These are phyloP conservation scores for Lophiostoma macrostomum DNA, from an alignment of 495 filamentous ascomycete genomes.

Conservation along the genomic window DNA sequence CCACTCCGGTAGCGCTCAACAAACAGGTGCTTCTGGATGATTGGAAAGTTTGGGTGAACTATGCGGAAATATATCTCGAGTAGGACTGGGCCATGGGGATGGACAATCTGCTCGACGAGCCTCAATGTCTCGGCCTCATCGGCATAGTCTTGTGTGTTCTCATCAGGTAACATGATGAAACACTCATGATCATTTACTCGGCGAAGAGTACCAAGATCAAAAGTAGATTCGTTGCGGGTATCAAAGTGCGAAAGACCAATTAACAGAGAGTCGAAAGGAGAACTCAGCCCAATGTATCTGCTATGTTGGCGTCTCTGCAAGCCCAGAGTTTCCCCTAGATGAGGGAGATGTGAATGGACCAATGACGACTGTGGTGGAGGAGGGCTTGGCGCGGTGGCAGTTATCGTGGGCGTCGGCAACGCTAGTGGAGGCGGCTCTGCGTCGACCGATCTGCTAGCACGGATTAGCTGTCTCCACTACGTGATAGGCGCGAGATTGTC, in stretches of 20 bases:
- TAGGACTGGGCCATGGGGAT: constrained; percentile 74
- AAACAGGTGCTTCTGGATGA: constrained; percentile 83
- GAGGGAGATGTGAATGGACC: constrained; percentile 19
- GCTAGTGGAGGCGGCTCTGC: constrained; percentile 37
- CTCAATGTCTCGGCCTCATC: constrained; percentile 66
- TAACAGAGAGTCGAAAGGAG: constrained; percentile 69
- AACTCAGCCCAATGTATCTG: constrained; percentile 48
- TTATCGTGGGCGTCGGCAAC: constrained; percentile 36
- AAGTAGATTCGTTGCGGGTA: constrained; percentile 65
- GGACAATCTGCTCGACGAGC: constrained; percentile 77
- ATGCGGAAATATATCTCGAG: constrained; percentile 85
- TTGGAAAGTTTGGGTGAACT: constrained; percentile 87
- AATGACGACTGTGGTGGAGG: constrained; percentile 21
- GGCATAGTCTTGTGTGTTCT: constrained; percentile 57
- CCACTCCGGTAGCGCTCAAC: constrained; percentile 77
- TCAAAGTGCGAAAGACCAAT: constrained; percentile 71
- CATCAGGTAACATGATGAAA: constrained; percentile 75
- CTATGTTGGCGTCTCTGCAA: constrained; percentile 42
- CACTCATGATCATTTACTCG: constrained; percentile 79
- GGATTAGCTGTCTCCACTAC: constrained; percentile 12
- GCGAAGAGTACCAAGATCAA: constrained; percentile 66
- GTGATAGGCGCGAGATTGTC: background rate
- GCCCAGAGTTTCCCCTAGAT: constrained; percentile 42
- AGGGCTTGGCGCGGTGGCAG: constrained; percentile 34
- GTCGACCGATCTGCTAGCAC: constrained; percentile 33